These are phyloP conservation scores for Scedosporium apiospermum DNA, from an alignment of 2,329 filamentous ascomycete species.

Conservation along the genomic window DNA sequence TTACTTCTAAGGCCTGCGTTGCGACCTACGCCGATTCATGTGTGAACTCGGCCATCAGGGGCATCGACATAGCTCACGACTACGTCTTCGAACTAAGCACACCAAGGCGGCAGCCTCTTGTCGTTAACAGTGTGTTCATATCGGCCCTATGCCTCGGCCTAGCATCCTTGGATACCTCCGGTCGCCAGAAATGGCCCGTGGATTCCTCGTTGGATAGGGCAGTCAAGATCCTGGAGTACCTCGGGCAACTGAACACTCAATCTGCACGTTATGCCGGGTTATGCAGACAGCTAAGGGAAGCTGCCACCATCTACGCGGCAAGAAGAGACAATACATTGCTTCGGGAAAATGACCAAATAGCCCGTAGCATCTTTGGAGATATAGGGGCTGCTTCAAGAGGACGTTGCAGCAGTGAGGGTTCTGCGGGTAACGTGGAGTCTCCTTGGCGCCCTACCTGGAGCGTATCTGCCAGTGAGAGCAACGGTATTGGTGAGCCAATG, in stretches of 20 bases:
- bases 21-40: neutral
- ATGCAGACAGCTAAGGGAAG: neutral
- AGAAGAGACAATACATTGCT: neutral
- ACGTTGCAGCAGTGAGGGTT: too few species aligned
- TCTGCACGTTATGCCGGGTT: neutral
- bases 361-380: too few species aligned
- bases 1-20: neutral
- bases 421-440: too few species aligned
- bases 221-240: neutral
- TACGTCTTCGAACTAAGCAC: neutral
- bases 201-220: neutral
- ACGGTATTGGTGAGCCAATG: too few species aligned
- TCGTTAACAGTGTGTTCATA: neutral
- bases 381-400: too few species aligned
- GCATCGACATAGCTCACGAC: neutral
- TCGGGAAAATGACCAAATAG: too few species aligned
- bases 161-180: neutral
- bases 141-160: neutral
- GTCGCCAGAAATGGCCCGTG: neutral
- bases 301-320: neutral
- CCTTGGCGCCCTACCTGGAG: too few species aligned
- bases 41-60: neutral
- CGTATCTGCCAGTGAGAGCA: too few species aligned
- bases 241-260: neutral
- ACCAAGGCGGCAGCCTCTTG: neutral